Conservation (phyloP, 2,329 filamentous ascomycete species). For the Alternaria rosae region DNA sequence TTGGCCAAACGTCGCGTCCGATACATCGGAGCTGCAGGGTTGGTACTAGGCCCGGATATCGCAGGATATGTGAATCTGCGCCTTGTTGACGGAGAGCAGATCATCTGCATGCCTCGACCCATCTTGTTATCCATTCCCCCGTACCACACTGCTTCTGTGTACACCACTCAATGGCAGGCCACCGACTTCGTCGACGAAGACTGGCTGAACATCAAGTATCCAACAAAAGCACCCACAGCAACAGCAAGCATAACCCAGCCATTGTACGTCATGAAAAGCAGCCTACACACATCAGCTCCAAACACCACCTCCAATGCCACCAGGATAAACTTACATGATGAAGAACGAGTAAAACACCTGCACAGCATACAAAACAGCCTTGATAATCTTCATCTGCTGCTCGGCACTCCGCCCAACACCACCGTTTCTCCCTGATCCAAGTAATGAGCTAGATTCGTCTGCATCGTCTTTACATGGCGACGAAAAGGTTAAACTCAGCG, state of each 20-base stretch:
- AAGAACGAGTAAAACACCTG: conserved; percentile 99
- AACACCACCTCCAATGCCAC: neutral
- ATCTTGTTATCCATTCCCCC: neutral
- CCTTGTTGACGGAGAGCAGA: neutral
- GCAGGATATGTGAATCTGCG: conserved; percentile 2
- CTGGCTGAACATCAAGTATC: conserved; percentile 79
- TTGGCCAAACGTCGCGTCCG: neutral
- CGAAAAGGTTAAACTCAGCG: conserved; percentile 35
- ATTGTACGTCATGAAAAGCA: conserved; percentile 99
- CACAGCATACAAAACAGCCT: conserved; percentile 83
- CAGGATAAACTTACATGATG: conserved; percentile 82
- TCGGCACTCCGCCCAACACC: conserved; percentile 62
- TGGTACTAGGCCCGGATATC: conserved; percentile 10
- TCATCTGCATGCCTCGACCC: neutral
- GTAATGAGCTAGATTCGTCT: conserved; percentile 70
- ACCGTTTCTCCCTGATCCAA: conserved; percentile 74
- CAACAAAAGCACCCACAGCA: conserved; percentile 84
- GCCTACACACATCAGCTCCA: conserved; percentile 63
- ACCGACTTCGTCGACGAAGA: conserved; percentile 81
- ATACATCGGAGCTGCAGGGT: neutral
- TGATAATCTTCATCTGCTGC: conserved; percentile 76
- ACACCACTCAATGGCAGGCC: conserved; percentile 75
- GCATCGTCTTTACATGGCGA: conserved; percentile 29
- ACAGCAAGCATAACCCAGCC: conserved; percentile 97
- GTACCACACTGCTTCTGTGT: too few relatives aligned